Conservation (phyloP, 345 rosid species). For the Acer negundo region DNA sequence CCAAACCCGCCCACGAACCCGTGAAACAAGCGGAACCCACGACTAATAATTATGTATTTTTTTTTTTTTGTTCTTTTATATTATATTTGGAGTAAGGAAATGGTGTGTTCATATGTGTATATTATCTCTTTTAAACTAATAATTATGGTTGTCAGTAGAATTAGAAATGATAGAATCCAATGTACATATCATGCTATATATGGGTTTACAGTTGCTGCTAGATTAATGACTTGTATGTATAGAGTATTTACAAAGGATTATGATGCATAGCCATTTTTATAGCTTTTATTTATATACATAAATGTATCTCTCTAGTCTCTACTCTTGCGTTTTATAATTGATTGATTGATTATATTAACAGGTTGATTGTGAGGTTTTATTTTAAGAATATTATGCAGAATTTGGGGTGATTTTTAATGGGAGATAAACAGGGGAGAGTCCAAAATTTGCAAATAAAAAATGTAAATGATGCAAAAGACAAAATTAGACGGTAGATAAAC, state of each 20-base stretch:
- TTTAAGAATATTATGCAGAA: not conserved
- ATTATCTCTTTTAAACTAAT: not conserved
- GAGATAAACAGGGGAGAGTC: too few species aligned
- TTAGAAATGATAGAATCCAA: constrained; percentile 12
- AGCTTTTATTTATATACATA: too few species aligned
- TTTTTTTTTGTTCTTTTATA: not conserved
- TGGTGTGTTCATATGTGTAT: not conserved
- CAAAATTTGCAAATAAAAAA: too few species aligned
- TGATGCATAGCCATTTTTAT: not conserved
- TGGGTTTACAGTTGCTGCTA: constrained; percentile 11
- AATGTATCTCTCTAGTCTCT: too few species aligned
- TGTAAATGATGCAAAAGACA: too few species aligned
- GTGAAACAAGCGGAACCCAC: too few species aligned
- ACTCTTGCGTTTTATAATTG: too few species aligned
- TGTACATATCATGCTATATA: constrained; percentile 19
- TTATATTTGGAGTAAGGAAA: too few species aligned
- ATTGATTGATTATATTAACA: too few species aligned
- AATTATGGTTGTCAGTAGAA: not conserved
- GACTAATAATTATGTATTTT: too few species aligned
- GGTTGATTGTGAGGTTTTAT: not conserved
- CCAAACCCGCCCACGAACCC: too few species aligned
- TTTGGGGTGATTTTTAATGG: not conserved
- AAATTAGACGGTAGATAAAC: not conserved
- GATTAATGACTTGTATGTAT: not conserved
- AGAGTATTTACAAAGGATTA: not conserved